phyloP scores from a whole-genome alignment of 1,284 basidiomycete genomes.

The Ceratobasidium papillatum region DNA sequence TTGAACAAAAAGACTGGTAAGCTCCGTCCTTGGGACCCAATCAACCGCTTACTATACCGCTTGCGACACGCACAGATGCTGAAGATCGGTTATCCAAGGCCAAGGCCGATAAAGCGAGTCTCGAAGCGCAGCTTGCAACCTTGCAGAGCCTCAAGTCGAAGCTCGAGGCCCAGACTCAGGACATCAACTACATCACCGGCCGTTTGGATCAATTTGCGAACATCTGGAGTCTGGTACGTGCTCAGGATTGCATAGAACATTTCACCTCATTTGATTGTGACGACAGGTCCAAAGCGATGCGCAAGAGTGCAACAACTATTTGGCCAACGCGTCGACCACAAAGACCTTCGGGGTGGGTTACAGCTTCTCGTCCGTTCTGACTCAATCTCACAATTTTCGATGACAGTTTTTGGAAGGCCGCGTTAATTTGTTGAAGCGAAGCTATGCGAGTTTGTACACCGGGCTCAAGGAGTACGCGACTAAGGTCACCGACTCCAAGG shows the following conservation, averaged over 20 bases:
- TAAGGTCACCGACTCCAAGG: constrained; percentile 1
- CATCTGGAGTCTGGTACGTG: constrained; percentile 13
- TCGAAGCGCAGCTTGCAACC: neutral
- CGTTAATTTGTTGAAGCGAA: neutral
- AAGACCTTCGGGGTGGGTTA: neutral
- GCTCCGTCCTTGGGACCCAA: neutral
- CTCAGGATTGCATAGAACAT: constrained; percentile 1
- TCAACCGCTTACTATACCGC: neutral
- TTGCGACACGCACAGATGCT: neutral
- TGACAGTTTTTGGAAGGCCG: neutral
- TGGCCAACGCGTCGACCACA: neutral
- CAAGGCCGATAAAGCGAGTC: neutral
- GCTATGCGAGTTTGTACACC: constrained; percentile 10
- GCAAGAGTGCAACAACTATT: neutral
- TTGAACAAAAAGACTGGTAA: constrained; percentile 5
- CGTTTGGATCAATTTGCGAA: constrained; percentile 14
- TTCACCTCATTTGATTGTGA: neutral
- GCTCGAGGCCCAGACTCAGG: neutral
- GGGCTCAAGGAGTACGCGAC: constrained; percentile 8
- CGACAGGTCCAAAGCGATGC: neutral
- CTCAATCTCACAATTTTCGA: neutral
- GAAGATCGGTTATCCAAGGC: neutral
- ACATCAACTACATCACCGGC: constrained; percentile 12
- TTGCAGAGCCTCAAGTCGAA: neutral
- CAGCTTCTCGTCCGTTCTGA: neutral